phyloP scores from a whole-genome alignment of 1,284 basidiomycete genomes.

The Moniliella sp. region DNA sequence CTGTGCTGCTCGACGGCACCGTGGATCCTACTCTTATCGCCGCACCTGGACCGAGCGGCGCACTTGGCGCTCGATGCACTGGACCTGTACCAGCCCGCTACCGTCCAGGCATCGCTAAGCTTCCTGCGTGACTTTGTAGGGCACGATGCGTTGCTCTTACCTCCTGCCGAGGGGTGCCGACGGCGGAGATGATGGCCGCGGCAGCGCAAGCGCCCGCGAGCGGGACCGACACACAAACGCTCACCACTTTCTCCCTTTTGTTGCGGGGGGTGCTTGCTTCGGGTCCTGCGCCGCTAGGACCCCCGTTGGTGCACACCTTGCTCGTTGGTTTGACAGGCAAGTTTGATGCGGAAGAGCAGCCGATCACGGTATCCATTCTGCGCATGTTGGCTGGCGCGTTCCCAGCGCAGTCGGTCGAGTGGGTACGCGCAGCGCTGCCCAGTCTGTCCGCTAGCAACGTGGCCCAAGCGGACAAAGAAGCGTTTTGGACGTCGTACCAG shows the following conservation, averaged over 20 bases:
- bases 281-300: slow-evolving; percentile 54
- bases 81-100: slow-evolving; percentile 40
- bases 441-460: slow-evolving; percentile 47
- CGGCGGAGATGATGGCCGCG: neutral
- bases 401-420: slow-evolving; percentile 48
- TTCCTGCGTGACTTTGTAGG: slow-evolving; percentile 52
- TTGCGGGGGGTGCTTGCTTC: slow-evolving; percentile 53
- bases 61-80: slow-evolving; percentile 13
- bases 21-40: slow-evolving; percentile 44
- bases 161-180: slow-evolving; percentile 4
- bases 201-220: slow-evolving; percentile 7
- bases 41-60: slow-evolving; percentile 35
- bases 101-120: slow-evolving; percentile 59
- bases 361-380: slow-evolving; percentile 55
- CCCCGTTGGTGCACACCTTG: slow-evolving; percentile 49
- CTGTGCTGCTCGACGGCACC: slow-evolving; percentile 51
- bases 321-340: slow-evolving; percentile 54
- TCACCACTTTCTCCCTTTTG: slow-evolving; percentile 44
- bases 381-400: slow-evolving; percentile 48
- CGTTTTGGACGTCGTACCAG: slow-evolving; percentile 37
- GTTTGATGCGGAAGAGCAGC: slow-evolving; percentile 66
- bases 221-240: slow-evolving; percentile 43
- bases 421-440: slow-evolving; percentile 52
- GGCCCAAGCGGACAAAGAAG: slow-evolving; percentile 49
- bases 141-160: slow-evolving; percentile 37